phyloP scores from a whole-genome alignment of 768 basidiomycete genomes.

The Phlebiopsis gigantea region DNA sequence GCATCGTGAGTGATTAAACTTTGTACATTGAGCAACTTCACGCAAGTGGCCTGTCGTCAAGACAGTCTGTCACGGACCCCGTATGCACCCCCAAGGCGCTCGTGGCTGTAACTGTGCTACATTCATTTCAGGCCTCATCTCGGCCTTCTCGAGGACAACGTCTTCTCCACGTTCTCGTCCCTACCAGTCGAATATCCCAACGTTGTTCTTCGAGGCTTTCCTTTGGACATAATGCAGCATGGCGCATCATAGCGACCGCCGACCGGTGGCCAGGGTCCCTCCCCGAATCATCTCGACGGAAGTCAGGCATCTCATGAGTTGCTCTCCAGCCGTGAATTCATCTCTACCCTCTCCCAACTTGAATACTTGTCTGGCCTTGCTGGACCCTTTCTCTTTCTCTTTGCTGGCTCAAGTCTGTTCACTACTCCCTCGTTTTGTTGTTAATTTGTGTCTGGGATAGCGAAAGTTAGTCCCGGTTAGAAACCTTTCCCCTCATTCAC shows the following conservation, averaged over 20 bases:
- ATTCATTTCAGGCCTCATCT: not conserved
- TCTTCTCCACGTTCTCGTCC: not conserved
- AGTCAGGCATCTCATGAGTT: not conserved
- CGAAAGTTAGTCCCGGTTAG: not conserved
- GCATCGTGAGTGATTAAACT: too few relatives aligned
- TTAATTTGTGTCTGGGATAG: not conserved
- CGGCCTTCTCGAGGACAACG: not conserved
- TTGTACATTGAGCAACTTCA: too few relatives aligned
- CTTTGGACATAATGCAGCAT: too few relatives aligned
- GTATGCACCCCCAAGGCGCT: not conserved
- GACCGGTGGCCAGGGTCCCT: constrained; percentile 3
- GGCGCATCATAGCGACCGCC: not conserved
- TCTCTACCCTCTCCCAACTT: constrained; percentile 1
- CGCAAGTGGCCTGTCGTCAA: too few relatives aligned
- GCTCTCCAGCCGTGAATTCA: not conserved
- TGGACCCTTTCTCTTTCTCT: constrained; percentile 3
- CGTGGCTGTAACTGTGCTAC: not conserved
- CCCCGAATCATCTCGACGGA: not conserved
- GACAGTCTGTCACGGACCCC: not conserved
- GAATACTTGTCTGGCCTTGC: constrained; percentile 4
- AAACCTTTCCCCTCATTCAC: not conserved
- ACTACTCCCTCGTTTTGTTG: constrained; percentile 1
- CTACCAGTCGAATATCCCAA: not conserved
- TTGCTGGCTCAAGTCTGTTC: constrained; percentile 5
- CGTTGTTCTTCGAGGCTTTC: not conserved